These are phyloP conservation scores for Fusarium sp. DNA, from an alignment of 2,329 filamentous ascomycete genomes.

Conservation along the genomic window DNA sequence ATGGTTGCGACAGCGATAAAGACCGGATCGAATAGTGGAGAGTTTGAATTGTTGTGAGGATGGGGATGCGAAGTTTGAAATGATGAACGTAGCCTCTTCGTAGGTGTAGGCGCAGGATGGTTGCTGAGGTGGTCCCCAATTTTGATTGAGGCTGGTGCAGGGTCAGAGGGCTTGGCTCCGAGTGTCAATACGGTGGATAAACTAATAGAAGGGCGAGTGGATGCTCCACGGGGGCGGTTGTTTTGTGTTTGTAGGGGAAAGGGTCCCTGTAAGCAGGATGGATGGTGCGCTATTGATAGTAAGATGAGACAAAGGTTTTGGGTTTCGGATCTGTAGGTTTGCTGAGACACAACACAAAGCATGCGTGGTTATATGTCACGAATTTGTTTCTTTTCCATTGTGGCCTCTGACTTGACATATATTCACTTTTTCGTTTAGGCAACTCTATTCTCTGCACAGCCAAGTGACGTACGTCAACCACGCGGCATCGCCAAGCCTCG, in stretches of 20 bases:
- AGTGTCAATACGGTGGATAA: conserved; percentile 27
- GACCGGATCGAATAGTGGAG: conserved; percentile 18
- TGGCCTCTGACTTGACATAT: conserved; percentile 1
- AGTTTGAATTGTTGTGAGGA: conserved; percentile 35
- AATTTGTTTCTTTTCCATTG: conserved; percentile 8
- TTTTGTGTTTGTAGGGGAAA: conserved; percentile 39
- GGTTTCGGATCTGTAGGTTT: neutral
- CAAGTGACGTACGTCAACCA: conserved; percentile 41
- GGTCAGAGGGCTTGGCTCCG: conserved; percentile 36
- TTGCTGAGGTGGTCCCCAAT: conserved; percentile 42
- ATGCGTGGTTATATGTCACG: conserved; percentile 7
- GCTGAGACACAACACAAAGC: conserved; percentile 14
- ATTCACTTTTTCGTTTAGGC: conserved; percentile 15
- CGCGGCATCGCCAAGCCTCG: conserved; percentile 42
- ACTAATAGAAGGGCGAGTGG: conserved; percentile 4
- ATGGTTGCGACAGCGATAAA: conserved; percentile 37
- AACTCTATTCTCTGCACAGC: conserved; percentile 25
- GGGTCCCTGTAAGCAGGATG: conserved; percentile 28
- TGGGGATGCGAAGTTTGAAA: conserved; percentile 41
- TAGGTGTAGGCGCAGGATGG: conserved; percentile 26
- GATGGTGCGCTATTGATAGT: conserved; percentile 17
- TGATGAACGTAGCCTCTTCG: conserved; percentile 52
- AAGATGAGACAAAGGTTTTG: conserved; percentile 24
- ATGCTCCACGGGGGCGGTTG: conserved; percentile 32
- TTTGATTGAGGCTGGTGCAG: conserved; percentile 48